These are phyloP conservation scores for Bidens hawaiensis DNA, from an alignment of 140 eudicot species.

Conservation along the genomic window DNA sequence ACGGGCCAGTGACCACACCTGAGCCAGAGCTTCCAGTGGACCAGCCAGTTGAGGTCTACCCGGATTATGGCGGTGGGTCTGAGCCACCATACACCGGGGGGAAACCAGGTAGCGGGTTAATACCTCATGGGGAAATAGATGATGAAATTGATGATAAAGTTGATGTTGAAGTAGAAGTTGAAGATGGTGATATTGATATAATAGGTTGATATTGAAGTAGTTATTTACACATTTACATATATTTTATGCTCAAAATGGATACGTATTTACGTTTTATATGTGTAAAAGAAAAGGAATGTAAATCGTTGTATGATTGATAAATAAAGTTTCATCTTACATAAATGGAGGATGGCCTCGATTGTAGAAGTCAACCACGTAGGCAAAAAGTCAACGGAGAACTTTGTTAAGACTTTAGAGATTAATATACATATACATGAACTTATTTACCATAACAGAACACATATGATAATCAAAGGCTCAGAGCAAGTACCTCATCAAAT, in stretches of 20 bases:
- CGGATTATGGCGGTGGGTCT: constrained; percentile 40
- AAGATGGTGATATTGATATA: background rate
- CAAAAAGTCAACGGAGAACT: constrained; percentile 71
- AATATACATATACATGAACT: constrained; percentile 43
- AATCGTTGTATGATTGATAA: background rate
- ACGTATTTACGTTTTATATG: background rate
- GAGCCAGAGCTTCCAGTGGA: background rate
- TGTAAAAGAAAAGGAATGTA: constrained; percentile 4
- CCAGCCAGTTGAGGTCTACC: background rate
- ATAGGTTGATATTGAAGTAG: constrained; percentile 12
- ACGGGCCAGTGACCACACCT: background rate
- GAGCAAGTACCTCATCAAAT: too few species aligned
- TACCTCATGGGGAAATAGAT: constrained; percentile 20
- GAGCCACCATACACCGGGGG: constrained; percentile 43
- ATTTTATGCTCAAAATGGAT: constrained; percentile 3
- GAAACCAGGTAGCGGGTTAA: constrained; percentile 15
- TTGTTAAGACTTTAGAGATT: constrained; percentile 70
- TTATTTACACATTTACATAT: background rate
- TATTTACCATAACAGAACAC: too few species aligned
- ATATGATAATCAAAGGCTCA: too few species aligned
- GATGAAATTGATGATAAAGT: constrained; percentile 16
- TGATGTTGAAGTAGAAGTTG: background rate
- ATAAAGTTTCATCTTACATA: constrained; percentile 35
- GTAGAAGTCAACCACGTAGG: constrained; percentile 39
- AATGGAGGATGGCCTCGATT: constrained; percentile 53